A percentile compares a stretch with the other conserved stretches of the same genome.
Conservation (phyloP, 1,139 yeast genomes). For the Trichomonascaceae sp. region DNA sequence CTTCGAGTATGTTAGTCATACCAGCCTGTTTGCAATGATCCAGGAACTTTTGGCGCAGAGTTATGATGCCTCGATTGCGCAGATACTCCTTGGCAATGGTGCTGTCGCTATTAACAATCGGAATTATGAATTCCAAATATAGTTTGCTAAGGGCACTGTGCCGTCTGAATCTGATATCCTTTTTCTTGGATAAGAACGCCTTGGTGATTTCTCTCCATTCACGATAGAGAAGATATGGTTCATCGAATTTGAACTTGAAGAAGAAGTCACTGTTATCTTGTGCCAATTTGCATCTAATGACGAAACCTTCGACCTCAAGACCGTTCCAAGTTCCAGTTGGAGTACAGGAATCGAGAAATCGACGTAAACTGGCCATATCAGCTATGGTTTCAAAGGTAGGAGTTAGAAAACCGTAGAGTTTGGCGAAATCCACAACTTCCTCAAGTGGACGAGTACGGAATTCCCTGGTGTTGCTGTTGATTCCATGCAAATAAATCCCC, state of each 20-base stretch:
- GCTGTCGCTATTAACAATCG: constrained; percentile 42
- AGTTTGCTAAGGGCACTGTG: constrained; percentile 50
- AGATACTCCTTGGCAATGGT: constrained; percentile 42
- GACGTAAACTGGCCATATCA: constrained; percentile 39
- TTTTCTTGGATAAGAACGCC: constrained; percentile 39
- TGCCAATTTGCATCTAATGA: constrained; percentile 52
- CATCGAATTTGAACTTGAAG: constrained; percentile 92
- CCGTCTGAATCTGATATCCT: constrained; percentile 3
- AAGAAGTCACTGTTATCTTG: constrained; percentile 45
- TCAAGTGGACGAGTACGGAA: constrained; percentile 63
- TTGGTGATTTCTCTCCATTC: constrained; percentile 86
- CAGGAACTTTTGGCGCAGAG: constrained; percentile 57
- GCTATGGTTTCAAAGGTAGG: constrained; percentile 25
- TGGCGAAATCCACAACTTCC: constrained; percentile 55
- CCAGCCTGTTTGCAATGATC: constrained; percentile 43
- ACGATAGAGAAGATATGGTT: constrained; percentile 87
- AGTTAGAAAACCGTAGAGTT: constrained; percentile 65
- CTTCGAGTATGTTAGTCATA: constrained; percentile 31
- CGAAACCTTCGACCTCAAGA: constrained; percentile 88
- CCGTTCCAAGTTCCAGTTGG: constrained; percentile 66
- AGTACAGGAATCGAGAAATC: constrained; percentile 51
- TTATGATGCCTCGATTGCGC: constrained; percentile 68
- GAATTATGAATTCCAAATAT: constrained; percentile 61
- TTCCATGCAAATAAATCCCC: constrained; percentile 86
- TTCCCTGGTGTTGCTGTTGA: constrained; percentile 59